Base-by-base conservation (phyloP, 2,329 filamentous ascomycete genomes). In the Huntiella savannae region DNA sequence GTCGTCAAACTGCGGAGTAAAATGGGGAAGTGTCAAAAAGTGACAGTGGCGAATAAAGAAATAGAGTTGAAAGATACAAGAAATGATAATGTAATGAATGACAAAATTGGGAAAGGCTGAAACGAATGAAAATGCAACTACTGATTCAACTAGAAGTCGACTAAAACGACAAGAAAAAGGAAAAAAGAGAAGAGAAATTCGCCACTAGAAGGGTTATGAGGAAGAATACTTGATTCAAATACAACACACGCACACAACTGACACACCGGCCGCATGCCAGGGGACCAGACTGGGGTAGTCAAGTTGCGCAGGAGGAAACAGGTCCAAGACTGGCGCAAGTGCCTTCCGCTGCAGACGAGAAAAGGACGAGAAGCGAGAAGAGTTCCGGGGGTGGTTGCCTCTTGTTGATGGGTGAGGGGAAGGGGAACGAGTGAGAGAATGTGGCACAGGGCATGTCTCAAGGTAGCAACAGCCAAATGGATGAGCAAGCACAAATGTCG, bases 381-480 rank as follows among this genome's bases (percentile, higher is more conserved):
- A 28, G 22, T 28, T 28, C 22, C 5, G 22, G 22, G 22, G 22
- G 22, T 28, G 22, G 22, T 28, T 28, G 22, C 22, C 22, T 28
- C 22, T 28, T 10, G 22, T 28, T 28, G 22, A 28, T 28, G 22
- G 22, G 8, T 28, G 22, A 28, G 22, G 22, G 22, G 42, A 33
- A 33, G 16, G 35, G 46, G 39, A 45, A 40, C 34, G 39, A 16
- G 42, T 5, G 38, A 49, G 17, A 13, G 35, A 40, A 34, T 42
- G 47, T 33, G 45, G 34, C 28, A 46, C 36, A 39, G 44, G 22
- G 22, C 22, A 28, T 28, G 22, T 28, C 22, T 28, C 22, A 28
- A 28, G 22, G 22, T 28, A 28, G 8, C 22, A 28, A 28, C 22
- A 28, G 8, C 22, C 22, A 28, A 28, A 28, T 28, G 22, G 22